Evolutionary conservation across 2,329 filamentous ascomycete genomes (phyloP), one percentile per base, ranked within the genome.

Genomic region (Ceratocystis papillata): DNA sequence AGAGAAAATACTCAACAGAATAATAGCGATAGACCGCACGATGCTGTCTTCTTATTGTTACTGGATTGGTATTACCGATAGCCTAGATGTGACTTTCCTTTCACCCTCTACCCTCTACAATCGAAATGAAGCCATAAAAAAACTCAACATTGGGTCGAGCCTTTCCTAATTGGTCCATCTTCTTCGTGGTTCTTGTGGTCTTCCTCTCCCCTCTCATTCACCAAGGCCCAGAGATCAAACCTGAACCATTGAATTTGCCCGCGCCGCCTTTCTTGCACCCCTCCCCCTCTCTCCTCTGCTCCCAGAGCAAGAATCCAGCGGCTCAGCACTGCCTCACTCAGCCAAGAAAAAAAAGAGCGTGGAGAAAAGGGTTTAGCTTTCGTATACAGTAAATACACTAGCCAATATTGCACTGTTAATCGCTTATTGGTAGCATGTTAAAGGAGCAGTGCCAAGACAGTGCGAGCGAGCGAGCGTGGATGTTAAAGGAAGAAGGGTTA

Each of bases 321-420:
- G 53, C 53, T 28, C 12, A 57, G 53, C 53, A 57, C 53, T 57
- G 53, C 53, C 53, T 57, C 53, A 57, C 53, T 57, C 22, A 57
- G 53, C 53, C 53, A 57, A 57, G 53, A 57, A 28, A 28, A 57
- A 30, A 57, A 57, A 57, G 12, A 33, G 12, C 10, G 12, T 15
- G 1, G 12, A 41, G 12, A 30, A 57, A 57, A 57, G 25, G 6
- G 48, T 25, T 41, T 8, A 50, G 17, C 48, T 50, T 41, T 41
- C 37, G 37, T n/a, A 50, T 22, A 50, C 20, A 22, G 48, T 48
- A 4, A 12, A 41, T 12, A 41, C 10, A 41, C 37, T 41, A 41
- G 10, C 10, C 37, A 41, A 41, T 41, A 41, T 41, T 41, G 37
- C 37, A 41, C 37, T 41, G 37, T 41, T 12, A 41, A 41, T 41